Conservation (phyloP, 441 rosid species). For the Euphorbia corollata region DNA sequence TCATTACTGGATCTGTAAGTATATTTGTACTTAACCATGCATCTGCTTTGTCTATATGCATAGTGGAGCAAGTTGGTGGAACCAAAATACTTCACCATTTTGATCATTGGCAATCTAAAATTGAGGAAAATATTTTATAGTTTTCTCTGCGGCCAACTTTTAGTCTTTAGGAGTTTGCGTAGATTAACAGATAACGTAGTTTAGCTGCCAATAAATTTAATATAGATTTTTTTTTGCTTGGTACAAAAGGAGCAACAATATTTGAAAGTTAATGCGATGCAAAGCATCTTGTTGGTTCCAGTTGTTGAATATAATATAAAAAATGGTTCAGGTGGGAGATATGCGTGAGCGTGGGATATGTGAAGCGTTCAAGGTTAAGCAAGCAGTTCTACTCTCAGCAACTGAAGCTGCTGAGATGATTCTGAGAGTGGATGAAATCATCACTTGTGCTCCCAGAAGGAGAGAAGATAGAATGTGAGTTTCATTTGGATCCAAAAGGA, state of each 20-base stretch:
- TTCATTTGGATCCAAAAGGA: background rate
- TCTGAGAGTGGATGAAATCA: slow-evolving; percentile 87
- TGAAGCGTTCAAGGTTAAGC: slow-evolving; percentile 93
- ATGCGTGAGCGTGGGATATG: slow-evolving; percentile 77
- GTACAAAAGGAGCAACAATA: too few relatives aligned
- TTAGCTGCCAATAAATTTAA: too few relatives aligned
- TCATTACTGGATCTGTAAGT: slow-evolving; percentile 86
- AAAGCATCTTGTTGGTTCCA: too few relatives aligned
- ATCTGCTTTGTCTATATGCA: background rate
- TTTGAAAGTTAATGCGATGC: too few relatives aligned
- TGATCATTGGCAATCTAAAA: background rate
- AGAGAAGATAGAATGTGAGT: slow-evolving; percentile 92
- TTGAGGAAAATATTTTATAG: background rate
- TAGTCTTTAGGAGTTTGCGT: background rate
- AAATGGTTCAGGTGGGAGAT: slow-evolving; percentile 57
- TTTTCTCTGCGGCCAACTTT: too few relatives aligned
- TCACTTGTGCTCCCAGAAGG: slow-evolving; percentile 83
- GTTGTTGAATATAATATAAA: slow-evolving; percentile 15
- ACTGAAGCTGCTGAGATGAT: slow-evolving; percentile 99
- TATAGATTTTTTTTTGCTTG: too few relatives aligned
- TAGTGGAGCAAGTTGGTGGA: background rate
- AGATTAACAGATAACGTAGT: too few relatives aligned
- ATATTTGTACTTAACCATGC: background rate
- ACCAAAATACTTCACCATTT: background rate
- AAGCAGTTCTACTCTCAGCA: slow-evolving; percentile 82